Conservation (phyloP, 1,284 basidiomycete genomes). For the Thecaphora frezii region DNA sequence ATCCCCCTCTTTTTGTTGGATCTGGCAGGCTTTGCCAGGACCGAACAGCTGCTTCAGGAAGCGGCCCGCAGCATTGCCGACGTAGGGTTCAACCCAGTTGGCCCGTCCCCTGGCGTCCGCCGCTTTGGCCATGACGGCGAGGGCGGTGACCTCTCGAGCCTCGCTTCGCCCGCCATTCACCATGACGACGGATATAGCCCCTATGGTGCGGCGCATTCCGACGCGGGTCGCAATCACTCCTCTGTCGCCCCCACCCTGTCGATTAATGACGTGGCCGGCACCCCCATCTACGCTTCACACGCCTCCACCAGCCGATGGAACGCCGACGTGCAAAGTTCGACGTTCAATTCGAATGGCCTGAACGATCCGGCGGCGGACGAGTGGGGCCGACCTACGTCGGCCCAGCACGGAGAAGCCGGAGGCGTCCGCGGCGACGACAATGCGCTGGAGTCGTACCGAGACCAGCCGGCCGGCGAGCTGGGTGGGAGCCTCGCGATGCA, state of each 20-base stretch:
- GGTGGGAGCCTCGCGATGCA: constrained; percentile 25
- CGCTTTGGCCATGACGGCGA: constrained; percentile 9
- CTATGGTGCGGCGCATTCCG: constrained; percentile 11
- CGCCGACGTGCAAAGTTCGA: not conserved
- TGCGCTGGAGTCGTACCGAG: too few relatives aligned
- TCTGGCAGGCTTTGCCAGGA: constrained; percentile 21
- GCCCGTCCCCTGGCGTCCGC: constrained; percentile 25
- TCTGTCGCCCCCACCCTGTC: constrained; percentile 6
- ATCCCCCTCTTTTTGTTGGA: too few relatives aligned
- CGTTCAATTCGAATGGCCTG: constrained; percentile 1
- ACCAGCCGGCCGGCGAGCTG: too few relatives aligned
- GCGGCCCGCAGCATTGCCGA: constrained; percentile 45
- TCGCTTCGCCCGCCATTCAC: constrained; percentile 16
- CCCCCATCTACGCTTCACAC: constrained; percentile 37
- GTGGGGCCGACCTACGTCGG: constrained; percentile 1
- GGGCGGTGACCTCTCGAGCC: constrained; percentile 7
- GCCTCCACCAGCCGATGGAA: constrained; percentile 26
- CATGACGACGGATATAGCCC: constrained; percentile 16
- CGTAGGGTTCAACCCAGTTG: constrained; percentile 40
- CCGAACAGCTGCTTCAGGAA: constrained; percentile 45
- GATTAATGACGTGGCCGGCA: constrained; percentile 14
- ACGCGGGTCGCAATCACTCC: constrained; percentile 8
- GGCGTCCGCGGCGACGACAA: not conserved
- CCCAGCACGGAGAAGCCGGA: not conserved
- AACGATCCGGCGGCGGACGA: constrained; percentile 5